Conservation (phyloP, 129 eudicot species). For the Tagetes erecta region DNA sequence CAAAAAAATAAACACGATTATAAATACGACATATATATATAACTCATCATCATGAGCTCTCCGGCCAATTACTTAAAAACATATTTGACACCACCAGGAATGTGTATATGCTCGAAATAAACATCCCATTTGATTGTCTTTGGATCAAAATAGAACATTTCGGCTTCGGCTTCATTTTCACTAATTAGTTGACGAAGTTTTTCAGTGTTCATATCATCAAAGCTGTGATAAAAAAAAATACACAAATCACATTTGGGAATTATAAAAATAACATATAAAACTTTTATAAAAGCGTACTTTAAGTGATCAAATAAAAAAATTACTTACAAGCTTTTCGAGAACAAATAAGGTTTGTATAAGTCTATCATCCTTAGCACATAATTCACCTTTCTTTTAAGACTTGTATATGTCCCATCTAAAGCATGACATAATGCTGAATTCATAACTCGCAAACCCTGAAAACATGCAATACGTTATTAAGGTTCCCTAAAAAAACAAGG, state of each 20-base stretch:
- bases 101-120: conserved; percentile 57
- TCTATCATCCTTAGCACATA: conserved; percentile 40
- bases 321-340: conserved; percentile 45
- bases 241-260: not conserved
- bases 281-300: not conserved
- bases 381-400: conserved; percentile 38
- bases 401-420: conserved; percentile 18
- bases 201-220: conserved; percentile 74
- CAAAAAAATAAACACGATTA: no score
- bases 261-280: not conserved
- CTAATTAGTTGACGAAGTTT: conserved; percentile 55
- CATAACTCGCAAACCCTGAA: conserved; percentile 29
- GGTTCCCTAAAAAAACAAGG: no score
- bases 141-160: conserved; percentile 75
- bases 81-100: conserved; percentile 73
- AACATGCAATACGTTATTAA: not conserved
- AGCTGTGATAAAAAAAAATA: conserved; percentile 38
- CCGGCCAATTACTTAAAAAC: conserved; percentile 61
- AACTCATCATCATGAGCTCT: conserved; percentile 16
- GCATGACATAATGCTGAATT: conserved; percentile 34
- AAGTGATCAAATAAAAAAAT: conserved; percentile 6
- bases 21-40: not conserved
- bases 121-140: conserved; percentile 67
- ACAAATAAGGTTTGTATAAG: conserved; percentile 52
- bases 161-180: conserved; percentile 44